phyloP scores from a whole-genome alignment of 352 stramenopile species.

The Pythium biforme region DNA sequence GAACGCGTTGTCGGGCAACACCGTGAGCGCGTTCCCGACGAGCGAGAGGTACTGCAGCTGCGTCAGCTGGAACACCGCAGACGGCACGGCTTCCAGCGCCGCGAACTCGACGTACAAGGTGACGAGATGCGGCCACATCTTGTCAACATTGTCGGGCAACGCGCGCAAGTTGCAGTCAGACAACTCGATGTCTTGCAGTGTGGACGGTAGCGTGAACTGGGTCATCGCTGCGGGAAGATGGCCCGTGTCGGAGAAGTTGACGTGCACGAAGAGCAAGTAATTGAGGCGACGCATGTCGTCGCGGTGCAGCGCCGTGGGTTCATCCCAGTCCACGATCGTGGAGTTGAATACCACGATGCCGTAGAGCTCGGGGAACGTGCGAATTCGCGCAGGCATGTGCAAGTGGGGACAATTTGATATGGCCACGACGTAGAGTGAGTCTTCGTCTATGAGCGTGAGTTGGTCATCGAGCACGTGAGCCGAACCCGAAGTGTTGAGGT shows the following conservation, averaged over 20 bases:
- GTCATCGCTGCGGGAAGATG: background rate
- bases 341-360: conserved; percentile 25
- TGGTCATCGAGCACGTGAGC: background rate
- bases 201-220: background rate
- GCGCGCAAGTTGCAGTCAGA: conserved; percentile 9
- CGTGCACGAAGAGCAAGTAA: conserved; percentile 6
- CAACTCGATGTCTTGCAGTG: conserved; percentile 19
- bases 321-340: conserved; percentile 15
- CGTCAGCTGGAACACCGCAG: background rate
- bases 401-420: conserved; percentile 3
- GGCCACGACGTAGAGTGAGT: background rate
- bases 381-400: conserved; percentile 2
- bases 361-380: conserved; percentile 13
- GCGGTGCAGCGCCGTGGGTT: background rate
- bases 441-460: background rate
- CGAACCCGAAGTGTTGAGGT: background rate
- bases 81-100: background rate
- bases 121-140: conserved; percentile 1
- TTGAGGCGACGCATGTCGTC: background rate
- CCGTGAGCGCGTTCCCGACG: conserved; percentile 6
- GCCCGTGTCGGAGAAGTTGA: conserved; percentile 8
- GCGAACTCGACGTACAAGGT: conserved; percentile 17
- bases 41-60: conserved; percentile 14
- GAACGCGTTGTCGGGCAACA: background rate
- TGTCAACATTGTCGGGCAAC: background rate